Percentiles rank a stretch among this genome's conserved stretches.
These are phyloP conservation scores for Gloeophyllum trabeum DNA, from an alignment of 768 basidiomycete species.

Conservation along the genomic window DNA sequence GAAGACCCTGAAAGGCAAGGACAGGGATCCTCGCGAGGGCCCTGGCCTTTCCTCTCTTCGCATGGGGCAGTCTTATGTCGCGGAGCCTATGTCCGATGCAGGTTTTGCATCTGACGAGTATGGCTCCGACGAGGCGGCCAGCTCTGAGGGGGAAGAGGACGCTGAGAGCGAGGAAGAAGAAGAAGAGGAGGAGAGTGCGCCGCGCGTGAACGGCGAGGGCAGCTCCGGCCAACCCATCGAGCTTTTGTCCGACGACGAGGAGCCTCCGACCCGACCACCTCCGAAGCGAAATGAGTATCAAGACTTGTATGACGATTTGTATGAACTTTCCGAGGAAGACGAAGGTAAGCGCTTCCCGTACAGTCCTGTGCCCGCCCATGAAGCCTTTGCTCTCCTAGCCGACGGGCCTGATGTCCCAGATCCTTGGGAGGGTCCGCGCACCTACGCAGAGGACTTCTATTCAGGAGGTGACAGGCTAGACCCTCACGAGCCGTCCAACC, in stretches of 20 bases:
- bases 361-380: no score
- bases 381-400: no score
- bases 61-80: no score
- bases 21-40: neutral
- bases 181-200: constrained; percentile 8
- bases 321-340: neutral
- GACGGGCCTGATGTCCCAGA: constrained; percentile 26
- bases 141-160: constrained; percentile 14
- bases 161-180: constrained; percentile 18
- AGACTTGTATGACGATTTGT: neutral
- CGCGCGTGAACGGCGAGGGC: constrained; percentile 3
- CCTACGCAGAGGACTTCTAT: constrained; percentile 31
- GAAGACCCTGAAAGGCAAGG: neutral
- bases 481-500: constrained; percentile 7
- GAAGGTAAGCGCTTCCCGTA: no score
- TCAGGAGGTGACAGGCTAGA: constrained; percentile 27
- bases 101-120: no score
- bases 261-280: neutral
- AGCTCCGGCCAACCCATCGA: neutral
- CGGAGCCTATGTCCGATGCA: no score
- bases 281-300: neutral
- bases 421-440: constrained; percentile 27
- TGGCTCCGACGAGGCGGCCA: neutral
- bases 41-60: neutral
- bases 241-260: neutral